These are phyloP conservation scores for Talaromyces liani DNA, from an alignment of 495 filamentous ascomycete genomes.

Conservation along the genomic window DNA sequence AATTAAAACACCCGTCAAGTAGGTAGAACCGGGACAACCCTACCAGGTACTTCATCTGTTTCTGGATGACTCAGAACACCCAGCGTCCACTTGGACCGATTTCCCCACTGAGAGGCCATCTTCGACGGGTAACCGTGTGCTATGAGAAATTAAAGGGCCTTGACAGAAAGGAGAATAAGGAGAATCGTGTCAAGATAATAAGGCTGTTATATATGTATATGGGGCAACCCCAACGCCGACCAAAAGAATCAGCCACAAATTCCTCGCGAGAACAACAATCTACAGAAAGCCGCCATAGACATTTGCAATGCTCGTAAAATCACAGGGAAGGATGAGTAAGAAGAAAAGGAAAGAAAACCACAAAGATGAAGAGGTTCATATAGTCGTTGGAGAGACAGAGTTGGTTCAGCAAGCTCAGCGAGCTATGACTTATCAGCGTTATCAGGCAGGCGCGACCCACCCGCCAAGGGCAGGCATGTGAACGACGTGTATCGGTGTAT, in stretches of 20 bases:
- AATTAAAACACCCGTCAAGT: slow-evolving; percentile 6
- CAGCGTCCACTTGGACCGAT: slow-evolving; percentile 60
- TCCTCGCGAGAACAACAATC: not conserved
- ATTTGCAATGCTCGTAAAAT: not conserved
- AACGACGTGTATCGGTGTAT: not conserved
- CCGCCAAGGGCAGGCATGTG: not conserved
- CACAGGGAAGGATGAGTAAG: not conserved
- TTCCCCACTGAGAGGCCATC: slow-evolving; percentile 11
- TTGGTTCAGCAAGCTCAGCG: not conserved
- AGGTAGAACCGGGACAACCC: not conserved
- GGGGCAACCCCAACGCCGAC: not conserved
- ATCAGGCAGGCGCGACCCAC: not conserved
- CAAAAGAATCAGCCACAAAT: slow-evolving; percentile 1
- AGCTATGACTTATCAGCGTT: not conserved
- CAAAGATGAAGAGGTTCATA: not conserved
- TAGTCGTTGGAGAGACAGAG: not conserved
- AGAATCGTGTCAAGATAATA: not conserved
- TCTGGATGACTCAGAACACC: slow-evolving; percentile 76
- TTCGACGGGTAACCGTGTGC: not conserved
- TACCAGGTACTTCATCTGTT: slow-evolving; percentile 91
- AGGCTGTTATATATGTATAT: not conserved
- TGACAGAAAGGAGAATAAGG: not conserved
- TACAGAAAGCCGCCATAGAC: not conserved
- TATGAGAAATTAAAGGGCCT: not conserved
- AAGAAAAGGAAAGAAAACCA: not conserved